Conservation (phyloP, 2,329 filamentous ascomycete species). For the Fusarium vanettenii region DNA sequence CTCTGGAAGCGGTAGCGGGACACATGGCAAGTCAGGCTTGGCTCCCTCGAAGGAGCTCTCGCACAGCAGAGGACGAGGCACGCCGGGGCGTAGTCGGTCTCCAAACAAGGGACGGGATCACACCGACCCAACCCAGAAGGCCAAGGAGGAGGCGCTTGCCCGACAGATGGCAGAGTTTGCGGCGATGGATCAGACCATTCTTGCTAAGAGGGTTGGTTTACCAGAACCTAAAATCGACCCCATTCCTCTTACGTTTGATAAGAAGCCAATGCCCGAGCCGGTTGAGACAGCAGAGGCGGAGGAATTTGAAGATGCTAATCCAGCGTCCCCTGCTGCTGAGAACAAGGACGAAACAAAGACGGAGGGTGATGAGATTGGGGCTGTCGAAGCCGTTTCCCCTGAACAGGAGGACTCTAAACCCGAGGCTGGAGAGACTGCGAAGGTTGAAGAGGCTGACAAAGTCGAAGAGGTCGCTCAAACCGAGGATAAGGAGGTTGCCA, state of each 20-base stretch:
- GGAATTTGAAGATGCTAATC: conserved; percentile 6
- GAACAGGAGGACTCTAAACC: neutral
- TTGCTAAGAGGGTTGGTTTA: conserved; percentile 65
- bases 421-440: conserved; percentile 6
- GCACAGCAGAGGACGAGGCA: conserved; percentile 48
- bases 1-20: conserved; percentile 47
- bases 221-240: conserved; percentile 56
- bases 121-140: conserved; percentile 43
- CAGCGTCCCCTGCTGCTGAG: neutral
- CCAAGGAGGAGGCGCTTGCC: conserved; percentile 50
- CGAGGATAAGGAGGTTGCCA: neutral
- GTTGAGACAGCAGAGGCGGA: conserved; percentile 40
- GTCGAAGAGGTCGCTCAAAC: neutral
- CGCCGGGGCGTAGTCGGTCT: conserved; percentile 56
- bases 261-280: conserved; percentile 42
- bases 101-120: conserved; percentile 49
- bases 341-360: conserved; percentile 11
- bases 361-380: conserved; percentile 5
- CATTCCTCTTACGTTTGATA: conserved; percentile 61
- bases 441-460: neutral
- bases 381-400: neutral
- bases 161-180: conserved; percentile 70
- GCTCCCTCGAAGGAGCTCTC: conserved; percentile 58
- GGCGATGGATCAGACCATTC: conserved; percentile 72
- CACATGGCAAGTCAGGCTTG: conserved; percentile 49